These are phyloP conservation scores for Fusarium xylarioides DNA, from an alignment of 2,329 filamentous ascomycete genomes.

Conservation along the genomic window DNA sequence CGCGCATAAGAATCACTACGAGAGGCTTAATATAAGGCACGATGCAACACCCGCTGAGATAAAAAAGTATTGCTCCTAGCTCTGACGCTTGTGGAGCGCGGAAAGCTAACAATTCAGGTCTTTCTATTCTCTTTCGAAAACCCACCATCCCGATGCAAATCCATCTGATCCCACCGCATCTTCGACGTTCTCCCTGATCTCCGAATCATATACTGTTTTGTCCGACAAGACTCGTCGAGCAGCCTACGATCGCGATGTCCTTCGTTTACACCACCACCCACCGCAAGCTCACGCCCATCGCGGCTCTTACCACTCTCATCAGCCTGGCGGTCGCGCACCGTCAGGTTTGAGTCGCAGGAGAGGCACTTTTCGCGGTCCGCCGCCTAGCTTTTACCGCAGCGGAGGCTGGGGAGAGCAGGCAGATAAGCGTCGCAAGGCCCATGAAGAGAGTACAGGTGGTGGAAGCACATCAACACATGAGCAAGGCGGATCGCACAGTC, in stretches of 20 bases:
- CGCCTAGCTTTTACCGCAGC: constrained; percentile 85
- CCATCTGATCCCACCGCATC: constrained; percentile 76
- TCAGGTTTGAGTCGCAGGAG: constrained; percentile 82
- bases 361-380: constrained; percentile 82
- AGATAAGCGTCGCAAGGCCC: constrained; percentile 65
- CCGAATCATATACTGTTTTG: constrained; percentile 83
- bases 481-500: constrained; percentile 15
- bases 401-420: constrained; percentile 78
- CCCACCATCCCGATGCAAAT: constrained; percentile 93
- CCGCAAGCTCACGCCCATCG: constrained; percentile 47
- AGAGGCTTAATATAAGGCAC: constrained; percentile 76
- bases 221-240: constrained; percentile 77
- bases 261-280: constrained; percentile 51
- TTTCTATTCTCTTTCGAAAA: constrained; percentile 92
- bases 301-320: constrained; percentile 68
- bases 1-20: constrained; percentile 74
- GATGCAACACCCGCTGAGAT: constrained; percentile 79
- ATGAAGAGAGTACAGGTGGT: constrained; percentile 54
- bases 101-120: constrained; percentile 54
- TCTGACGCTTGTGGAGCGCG: not conserved
- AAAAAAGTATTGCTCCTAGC: constrained; percentile 71
- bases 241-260: constrained; percentile 79
- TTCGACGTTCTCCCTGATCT: constrained; percentile 82
- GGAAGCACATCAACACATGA: constrained; percentile 27
- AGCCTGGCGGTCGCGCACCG: constrained; percentile 78